Conservation (phyloP, 768 basidiomycete species). For the Tulasnella sp. region DNA sequence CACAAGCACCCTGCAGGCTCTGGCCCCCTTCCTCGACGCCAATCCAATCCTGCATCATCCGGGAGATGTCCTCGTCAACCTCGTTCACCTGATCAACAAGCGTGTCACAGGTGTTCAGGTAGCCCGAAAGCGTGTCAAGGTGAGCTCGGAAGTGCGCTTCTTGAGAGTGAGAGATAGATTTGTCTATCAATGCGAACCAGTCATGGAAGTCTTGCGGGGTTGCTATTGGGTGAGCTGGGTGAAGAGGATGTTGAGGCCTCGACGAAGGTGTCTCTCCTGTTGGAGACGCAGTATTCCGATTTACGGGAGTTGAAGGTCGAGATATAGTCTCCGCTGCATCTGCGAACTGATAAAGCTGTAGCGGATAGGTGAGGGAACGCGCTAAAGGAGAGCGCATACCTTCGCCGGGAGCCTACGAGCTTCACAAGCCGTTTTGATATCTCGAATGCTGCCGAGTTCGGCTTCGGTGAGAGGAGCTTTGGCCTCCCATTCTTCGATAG, state of each 20-base stretch:
- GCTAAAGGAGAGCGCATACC: conserved; percentile 43
- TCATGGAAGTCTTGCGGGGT: conserved; percentile 97
- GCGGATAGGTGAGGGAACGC: neutral
- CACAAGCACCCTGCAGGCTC: conserved; percentile 87
- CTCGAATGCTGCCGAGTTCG: conserved; percentile 61
- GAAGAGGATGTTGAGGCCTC: conserved; percentile 47
- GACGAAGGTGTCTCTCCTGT: conserved; percentile 33
- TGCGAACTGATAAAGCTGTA: conserved; percentile 37
- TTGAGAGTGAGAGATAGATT: conserved; percentile 87
- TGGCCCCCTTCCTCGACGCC: conserved; percentile 86
- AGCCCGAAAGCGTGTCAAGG: conserved; percentile 67
- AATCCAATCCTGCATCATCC: conserved; percentile 80
- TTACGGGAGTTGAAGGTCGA: conserved; percentile 50
- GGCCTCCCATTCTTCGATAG: conserved; percentile 88
- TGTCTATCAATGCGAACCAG: conserved; percentile 87
- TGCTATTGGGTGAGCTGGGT: conserved; percentile 72
- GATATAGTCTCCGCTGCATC: conserved; percentile 45
- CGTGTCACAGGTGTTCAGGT: conserved; percentile 72
- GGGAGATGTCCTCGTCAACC: conserved; percentile 67
- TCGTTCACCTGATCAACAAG: conserved; percentile 69
- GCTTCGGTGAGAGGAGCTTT: conserved; percentile 71
- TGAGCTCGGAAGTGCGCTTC: conserved; percentile 89
- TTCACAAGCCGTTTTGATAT: conserved; percentile 60
- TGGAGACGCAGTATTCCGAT: conserved; percentile 37
- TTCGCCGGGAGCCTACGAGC: conserved; percentile 65